A percentile compares a stretch with the other conserved stretches of the same genome.
Evolutionary conservation across 2,329 filamentous ascomycete species (phyloP).

Genomic region (Diaporthe sp.): DNA sequence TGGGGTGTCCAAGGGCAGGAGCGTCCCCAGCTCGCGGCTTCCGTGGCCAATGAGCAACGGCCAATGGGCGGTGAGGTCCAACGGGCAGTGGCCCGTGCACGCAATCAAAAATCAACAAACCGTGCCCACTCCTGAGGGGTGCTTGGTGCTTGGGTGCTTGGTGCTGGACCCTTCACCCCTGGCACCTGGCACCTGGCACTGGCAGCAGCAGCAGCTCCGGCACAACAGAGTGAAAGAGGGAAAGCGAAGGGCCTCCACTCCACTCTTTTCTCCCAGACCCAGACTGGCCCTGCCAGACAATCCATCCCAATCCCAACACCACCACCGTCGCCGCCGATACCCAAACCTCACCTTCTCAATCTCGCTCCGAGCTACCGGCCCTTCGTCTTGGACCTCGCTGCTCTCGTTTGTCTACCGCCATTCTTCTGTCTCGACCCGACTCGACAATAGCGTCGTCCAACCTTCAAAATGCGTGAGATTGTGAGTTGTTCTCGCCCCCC

Average conservation of each 20-base stretch:
- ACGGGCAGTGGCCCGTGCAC: not conserved
- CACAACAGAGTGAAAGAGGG: conserved; percentile 8
- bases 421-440: conserved; percentile 31
- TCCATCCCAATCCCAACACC: conserved; percentile 21
- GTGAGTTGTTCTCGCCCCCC: conserved; percentile 62
- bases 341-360: conserved; percentile 30
- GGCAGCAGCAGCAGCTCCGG: not conserved
- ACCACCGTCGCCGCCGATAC: conserved; percentile 20
- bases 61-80: conserved; percentile 30
- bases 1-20: conserved; percentile 28
- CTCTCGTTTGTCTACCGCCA: conserved; percentile 22
- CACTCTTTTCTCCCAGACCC: conserved; percentile 28
- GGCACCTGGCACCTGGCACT: conserved; percentile 16
- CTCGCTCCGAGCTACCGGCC: conserved; percentile 35
- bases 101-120: conserved; percentile 42
- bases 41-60: conserved; percentile 32
- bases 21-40: conserved; percentile 35
- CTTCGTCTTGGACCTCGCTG: conserved; percentile 35
- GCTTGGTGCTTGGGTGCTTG: not conserved
- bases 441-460: conserved; percentile 39
- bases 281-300: conserved; percentile 17
- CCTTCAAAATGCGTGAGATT: conserved; percentile 80
- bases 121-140: conserved; percentile 15
- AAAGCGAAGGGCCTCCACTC: conserved; percentile 21
- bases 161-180: conserved; percentile 9